Percentiles rank a stretch among this genome's conserved stretches.
Evolutionary conservation across 306 rosid genomes (phyloP).

Genomic region (Lagenaria siceraria): DNA sequence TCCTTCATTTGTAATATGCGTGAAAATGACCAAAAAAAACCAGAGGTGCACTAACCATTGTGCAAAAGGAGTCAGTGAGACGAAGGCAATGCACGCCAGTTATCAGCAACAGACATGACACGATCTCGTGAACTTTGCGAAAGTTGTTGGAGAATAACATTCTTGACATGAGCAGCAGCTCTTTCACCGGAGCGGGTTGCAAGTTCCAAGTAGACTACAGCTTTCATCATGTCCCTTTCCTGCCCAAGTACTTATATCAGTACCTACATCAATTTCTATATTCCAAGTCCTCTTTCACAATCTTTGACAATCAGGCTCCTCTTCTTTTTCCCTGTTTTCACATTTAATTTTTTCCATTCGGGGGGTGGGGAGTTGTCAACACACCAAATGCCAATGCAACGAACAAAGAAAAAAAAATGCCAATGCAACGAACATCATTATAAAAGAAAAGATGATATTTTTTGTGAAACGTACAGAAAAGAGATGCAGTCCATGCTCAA

Average conservation of each 20-base stretch:
- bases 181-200: conserved; percentile 69
- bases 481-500: conserved; percentile 70
- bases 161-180: conserved; percentile 58
- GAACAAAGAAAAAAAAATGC: no score
- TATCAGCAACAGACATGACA: conserved; percentile 44
- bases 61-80: conserved; percentile 19
- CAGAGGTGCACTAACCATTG: not conserved
- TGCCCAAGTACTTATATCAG: conserved; percentile 21
- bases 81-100: conserved; percentile 59
- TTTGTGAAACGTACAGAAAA: conserved; percentile 46
- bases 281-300: not conserved
- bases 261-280: conserved; percentile 1
- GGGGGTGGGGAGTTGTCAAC: no score
- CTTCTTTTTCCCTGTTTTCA: not conserved
- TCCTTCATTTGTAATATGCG: not conserved
- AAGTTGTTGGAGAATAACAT: conserved; percentile 46
- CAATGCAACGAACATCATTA: no score
- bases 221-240: conserved; percentile 74
- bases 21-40: not conserved
- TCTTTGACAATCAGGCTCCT: not conserved
- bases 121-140: conserved; percentile 44
- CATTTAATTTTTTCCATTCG: not conserved
- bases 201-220: conserved; percentile 81
- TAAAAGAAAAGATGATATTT: not conserved
- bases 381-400: no score